phyloP scores from a whole-genome alignment of 2,329 filamentous ascomycete genomes.

The Lasiodiplodia citricola region DNA sequence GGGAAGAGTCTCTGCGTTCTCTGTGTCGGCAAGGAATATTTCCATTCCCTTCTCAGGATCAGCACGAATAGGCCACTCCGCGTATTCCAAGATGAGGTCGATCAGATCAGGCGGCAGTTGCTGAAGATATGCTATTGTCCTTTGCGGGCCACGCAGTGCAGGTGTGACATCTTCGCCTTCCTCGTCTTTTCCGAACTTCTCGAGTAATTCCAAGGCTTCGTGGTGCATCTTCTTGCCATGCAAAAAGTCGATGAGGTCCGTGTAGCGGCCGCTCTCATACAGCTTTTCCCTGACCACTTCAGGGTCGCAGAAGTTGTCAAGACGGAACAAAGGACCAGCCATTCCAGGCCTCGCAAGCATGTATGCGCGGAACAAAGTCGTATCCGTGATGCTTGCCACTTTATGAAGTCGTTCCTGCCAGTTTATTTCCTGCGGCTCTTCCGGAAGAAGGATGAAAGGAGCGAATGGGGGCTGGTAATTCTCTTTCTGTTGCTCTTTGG shows the following conservation, averaged over 20 bases:
- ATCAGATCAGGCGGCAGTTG: slow-evolving; percentile 85
- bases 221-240: slow-evolving; percentile 93
- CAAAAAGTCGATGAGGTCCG: slow-evolving; percentile 95
- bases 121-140: slow-evolving; percentile 90
- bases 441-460: slow-evolving; percentile 45
- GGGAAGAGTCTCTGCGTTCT: slow-evolving; percentile 90
- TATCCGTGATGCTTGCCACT: slow-evolving; percentile 87
- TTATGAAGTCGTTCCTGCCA: slow-evolving; percentile 74
- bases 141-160: slow-evolving; percentile 76
- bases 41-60: slow-evolving; percentile 84
- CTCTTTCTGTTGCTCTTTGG: slow-evolving; percentile 45
- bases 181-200: slow-evolving; percentile 72
- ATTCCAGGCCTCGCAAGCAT: slow-evolving; percentile 90
- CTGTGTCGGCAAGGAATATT: slow-evolving; percentile 88
- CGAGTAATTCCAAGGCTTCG: slow-evolving; percentile 81
- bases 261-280: slow-evolving; percentile 85
- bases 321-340: slow-evolving; percentile 87
- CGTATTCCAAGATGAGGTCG: slow-evolving; percentile 89
- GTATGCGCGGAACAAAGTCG: slow-evolving; percentile 89
- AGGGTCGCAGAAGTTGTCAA: slow-evolving; percentile 96
- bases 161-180: slow-evolving; percentile 52
- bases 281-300: slow-evolving; percentile 93
- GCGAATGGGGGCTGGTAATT: slow-evolving; percentile 50
- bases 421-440: slow-evolving; percentile 53
- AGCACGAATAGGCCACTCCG: slow-evolving; percentile 80